A percentile compares a stretch with the other conserved stretches of the same genome.
phyloP scores from a whole-genome alignment of 1,284 basidiomycete genomes.

The Puccinia hordei region DNA sequence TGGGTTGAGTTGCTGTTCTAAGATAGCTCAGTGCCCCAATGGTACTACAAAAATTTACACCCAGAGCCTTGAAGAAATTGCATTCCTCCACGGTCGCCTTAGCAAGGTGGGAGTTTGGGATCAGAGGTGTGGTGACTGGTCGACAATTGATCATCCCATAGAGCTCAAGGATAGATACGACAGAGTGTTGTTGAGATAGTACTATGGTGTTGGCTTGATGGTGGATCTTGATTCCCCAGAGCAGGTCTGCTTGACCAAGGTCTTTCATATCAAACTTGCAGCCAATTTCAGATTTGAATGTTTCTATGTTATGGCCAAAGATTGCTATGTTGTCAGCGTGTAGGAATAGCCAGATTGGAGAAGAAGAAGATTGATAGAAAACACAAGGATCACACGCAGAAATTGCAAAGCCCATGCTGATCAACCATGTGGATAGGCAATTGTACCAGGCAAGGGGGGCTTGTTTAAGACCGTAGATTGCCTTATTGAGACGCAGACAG shows the following conservation, averaged over 20 bases:
- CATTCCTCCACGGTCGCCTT: not conserved
- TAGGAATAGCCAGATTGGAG: not conserved
- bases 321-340: not conserved
- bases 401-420: not conserved
- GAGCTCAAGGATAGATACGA: not conserved
- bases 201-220: no score
- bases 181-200: no score
- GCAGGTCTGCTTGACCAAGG: not conserved
- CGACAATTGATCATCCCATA: not conserved
- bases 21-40: not conserved
- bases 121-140: not conserved
- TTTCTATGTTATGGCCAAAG: not conserved
- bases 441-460: not conserved
- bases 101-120: not conserved
- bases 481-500: no score
- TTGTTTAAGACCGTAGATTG: no score
- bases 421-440: not conserved
- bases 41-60: not conserved
- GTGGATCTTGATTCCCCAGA: no score
- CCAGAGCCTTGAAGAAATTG: not conserved
- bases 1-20: not conserved
- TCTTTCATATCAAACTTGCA: not conserved
- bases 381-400: no score
- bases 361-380: not conserved
- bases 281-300: not conserved